These are phyloP conservation scores for Epichloe coenophiala DNA, from an alignment of 2,329 filamentous ascomycete genomes.

Conservation along the genomic window DNA sequence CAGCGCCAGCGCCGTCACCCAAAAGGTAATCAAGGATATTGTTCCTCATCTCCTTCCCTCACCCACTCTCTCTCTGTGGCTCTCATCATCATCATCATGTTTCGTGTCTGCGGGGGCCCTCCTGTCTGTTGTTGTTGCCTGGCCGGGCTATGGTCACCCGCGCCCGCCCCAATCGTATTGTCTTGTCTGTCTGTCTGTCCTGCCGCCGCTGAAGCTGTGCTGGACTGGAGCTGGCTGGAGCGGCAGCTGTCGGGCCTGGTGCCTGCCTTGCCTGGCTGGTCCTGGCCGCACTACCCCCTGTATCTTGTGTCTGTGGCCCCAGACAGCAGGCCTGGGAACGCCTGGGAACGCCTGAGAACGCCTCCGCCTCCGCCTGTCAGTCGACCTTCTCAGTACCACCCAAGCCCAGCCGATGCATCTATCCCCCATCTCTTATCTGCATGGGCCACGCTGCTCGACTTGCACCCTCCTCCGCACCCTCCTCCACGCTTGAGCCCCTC, in stretches of 20 bases:
- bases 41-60: not conserved
- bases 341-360: too few species aligned
- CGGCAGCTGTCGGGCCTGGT: too few species aligned
- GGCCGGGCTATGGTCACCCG: not conserved
- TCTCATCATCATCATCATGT: conserved; percentile 1
- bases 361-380: conserved; percentile 7
- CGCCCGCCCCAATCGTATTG: not conserved
- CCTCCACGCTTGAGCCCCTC: conserved; percentile 25
- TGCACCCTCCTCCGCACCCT: conserved; percentile 20
- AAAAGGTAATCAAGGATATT: conserved; percentile 4
- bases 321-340: too few species aligned
- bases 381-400: not conserved
- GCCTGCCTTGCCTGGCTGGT: too few species aligned
- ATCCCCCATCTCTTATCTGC: conserved; percentile 30
- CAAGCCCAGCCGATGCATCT: too few species aligned
- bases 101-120: conserved; percentile 3
- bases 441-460: conserved; percentile 32
- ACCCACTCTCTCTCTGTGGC: not conserved
- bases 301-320: too few species aligned
- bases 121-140: not conserved
- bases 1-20: not conserved
- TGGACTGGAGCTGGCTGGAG: too few species aligned
- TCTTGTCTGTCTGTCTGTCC: too few species aligned
- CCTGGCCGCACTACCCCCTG: too few species aligned
- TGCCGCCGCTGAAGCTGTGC: conserved; percentile 3